A percentile compares a stretch with the other conserved stretches of the same genome.
These are phyloP conservation scores for Dryas integrifolia DNA, from an alignment of 331 rosid species.

Conservation along the genomic window DNA sequence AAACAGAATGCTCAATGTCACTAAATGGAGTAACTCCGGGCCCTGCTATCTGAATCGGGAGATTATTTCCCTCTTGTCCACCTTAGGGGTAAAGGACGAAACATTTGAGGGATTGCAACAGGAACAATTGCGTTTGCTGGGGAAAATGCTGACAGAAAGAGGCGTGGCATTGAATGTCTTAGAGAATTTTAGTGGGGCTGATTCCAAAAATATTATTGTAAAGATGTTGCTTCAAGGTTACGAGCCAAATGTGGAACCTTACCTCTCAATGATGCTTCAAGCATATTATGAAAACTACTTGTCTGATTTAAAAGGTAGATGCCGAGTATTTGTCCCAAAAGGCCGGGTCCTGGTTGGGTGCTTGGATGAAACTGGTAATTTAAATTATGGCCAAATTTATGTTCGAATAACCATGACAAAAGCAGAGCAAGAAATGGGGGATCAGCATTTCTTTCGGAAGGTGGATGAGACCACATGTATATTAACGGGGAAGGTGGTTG, in stretches of 20 bases:
- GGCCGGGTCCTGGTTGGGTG: constrained; percentile 80
- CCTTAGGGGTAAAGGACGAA: constrained; percentile 77
- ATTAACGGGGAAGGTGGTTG: constrained; percentile 72
- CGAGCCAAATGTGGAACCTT: constrained; percentile 82
- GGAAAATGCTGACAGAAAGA: constrained; percentile 60
- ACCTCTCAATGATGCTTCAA: constrained; percentile 85
- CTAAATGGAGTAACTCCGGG: constrained; percentile 79
- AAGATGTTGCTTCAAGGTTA: constrained; percentile 74
- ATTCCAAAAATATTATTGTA: constrained; percentile 60
- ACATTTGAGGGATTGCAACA: constrained; percentile 68
- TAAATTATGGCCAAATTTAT: constrained; percentile 84
- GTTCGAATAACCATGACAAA: constrained; percentile 57
- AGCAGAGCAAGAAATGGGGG: constrained; percentile 44
- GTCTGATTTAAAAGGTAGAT: constrained; percentile 76
- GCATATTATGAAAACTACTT: constrained; percentile 62
- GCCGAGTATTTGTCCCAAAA: constrained; percentile 75
- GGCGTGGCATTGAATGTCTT: constrained; percentile 62
- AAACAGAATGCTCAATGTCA: constrained; percentile 79
- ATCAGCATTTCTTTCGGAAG: constrained; percentile 56
- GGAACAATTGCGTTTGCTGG: constrained; percentile 60
- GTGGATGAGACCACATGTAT: constrained; percentile 57
- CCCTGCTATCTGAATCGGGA: constrained; percentile 96
- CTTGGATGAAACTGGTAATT: constrained; percentile 81
- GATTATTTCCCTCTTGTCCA: constrained; percentile 69
- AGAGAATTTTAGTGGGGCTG: constrained; percentile 55